Base-by-base conservation (phyloP, 2,329 filamentous ascomycete genomes). In the Colletotrichum sp. region DNA sequence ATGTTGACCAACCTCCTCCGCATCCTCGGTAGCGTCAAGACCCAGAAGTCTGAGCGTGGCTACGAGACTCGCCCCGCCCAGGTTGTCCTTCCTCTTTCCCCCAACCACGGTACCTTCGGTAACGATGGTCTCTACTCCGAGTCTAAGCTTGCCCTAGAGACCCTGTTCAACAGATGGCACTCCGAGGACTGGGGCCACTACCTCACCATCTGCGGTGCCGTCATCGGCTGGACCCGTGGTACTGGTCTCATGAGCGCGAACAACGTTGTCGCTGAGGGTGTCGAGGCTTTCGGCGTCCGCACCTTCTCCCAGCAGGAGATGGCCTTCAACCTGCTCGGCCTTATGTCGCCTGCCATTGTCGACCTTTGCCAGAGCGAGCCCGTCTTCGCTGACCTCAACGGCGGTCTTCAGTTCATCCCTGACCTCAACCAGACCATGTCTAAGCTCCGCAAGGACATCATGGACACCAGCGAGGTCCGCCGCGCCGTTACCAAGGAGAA, bases 301-400 rank as follows among this genome's bases (percentile, higher is more conserved):
- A 99, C 97, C 6, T 99, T 99, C 90, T 99, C 96, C 12, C 97
- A 99, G 87, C 96, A 98, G 85, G 97, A 99, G 87, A 99, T 99
- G 97, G 97, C 97, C 18, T 99, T 99, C 90, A 99, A 99, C 87
- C 87, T 99, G 79, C 92, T 99, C 60, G 96, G 97, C 80, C 92
- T 99, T 69, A 98, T 99, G 97, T 95, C 96, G 2, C 96, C 97
- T 49, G 91, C 93, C 32, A 95, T 99, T 81, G 96, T 98, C 80
- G 96, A 99, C 83, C 92, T 99, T 59, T 99, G 97, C 90, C 97
- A 99, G 88, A 90, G 92, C 60, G 95, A 99, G 87, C 98, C 97
- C 13, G 96, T 99, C 76, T 99, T 97, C 86, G 97, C 97, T 78
- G 97, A 99, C 86, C 90, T 99, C 69, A 99, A 99, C 87, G 97